Base-by-base conservation (phyloP, 1,284 basidiomycete species). In the Porodaedalea pini region DNA sequence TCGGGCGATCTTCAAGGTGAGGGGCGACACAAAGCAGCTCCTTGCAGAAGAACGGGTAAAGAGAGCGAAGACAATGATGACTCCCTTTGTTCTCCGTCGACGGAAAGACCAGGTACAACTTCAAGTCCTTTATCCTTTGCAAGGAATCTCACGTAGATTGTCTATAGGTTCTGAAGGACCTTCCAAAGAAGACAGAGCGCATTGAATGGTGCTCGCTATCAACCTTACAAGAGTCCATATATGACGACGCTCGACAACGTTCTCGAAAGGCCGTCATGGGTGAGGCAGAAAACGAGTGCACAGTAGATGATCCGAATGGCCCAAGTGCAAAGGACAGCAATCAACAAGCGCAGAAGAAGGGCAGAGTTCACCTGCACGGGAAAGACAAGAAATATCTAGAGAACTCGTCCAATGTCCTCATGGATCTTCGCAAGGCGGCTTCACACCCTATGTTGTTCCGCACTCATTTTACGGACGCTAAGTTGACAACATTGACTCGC, bases 1-100 rank as follows among this genome's bases (percentile, higher is more conserved):
- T 5, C 85, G 92, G 11, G 90, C 94, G 11, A 97, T 99, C 64
- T 99, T 99, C 84, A 99, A 98, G 73, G 92, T 93, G 37, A 94
- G 92, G 65, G 87, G 90, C 4, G 90, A 93, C 65, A 87, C 88
- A 8, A 91, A 90, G 62, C 85, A 91, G 51, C 70, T 97, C 41
- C 84, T 99, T 13, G 90, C 94, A 4, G 86, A 92, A 68, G 89
- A 94, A 69, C 86, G 95, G 47, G 90, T 98, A 25, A 91, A 93
- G 50, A 78, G 96, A 57, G 97, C 97, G 4, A 97, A 98, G 75
- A 94, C 91, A 70, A 98, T 99, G 94, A 94, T 99, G 88, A 95
- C 92, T 15, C 97, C 97, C 0, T 99, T 99, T 69, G 95, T 99
- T 27, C 80, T 99, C 19, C 89, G 97, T 21, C 83, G 97, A 49